Conservation (phyloP, 2,329 filamentous ascomycete genomes). For the Proliferodiscus dingleyae region DNA sequence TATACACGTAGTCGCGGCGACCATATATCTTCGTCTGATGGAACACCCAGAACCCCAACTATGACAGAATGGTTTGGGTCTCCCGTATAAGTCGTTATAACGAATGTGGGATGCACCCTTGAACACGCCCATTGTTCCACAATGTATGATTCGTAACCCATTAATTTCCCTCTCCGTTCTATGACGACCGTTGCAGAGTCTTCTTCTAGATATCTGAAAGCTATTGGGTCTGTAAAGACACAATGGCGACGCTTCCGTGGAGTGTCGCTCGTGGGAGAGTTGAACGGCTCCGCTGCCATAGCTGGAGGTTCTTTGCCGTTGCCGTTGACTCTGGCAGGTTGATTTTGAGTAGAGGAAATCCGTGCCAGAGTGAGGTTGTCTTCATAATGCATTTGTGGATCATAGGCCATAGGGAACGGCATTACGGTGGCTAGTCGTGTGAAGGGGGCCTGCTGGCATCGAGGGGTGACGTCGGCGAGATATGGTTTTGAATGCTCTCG, state of each 20-base stretch:
- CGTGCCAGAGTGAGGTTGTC: slow-evolving; percentile 27
- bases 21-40: slow-evolving; percentile 74
- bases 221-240: slow-evolving; percentile 62
- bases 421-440: background rate
- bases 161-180: slow-evolving; percentile 62
- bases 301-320: slow-evolving; percentile 15
- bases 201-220: slow-evolving; percentile 76
- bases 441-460: background rate
- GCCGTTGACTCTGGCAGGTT: slow-evolving; percentile 7
- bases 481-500: slow-evolving; percentile 2
- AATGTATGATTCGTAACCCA: slow-evolving; percentile 87
- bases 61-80: slow-evolving; percentile 73
- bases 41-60: slow-evolving; percentile 76
- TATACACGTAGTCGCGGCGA: slow-evolving; percentile 74
- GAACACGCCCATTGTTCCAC: slow-evolving; percentile 99
- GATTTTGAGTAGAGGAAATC: slow-evolving; percentile 22
- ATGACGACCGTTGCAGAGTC: slow-evolving; percentile 72
- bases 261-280: slow-evolving; percentile 18
- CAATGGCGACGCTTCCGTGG: slow-evolving; percentile 46
- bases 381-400: slow-evolving; percentile 29
- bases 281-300: slow-evolving; percentile 10
- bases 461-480: slow-evolving; percentile 15
- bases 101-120: slow-evolving; percentile 79
- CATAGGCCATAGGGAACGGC: slow-evolving; percentile 22
- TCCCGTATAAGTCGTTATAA: slow-evolving; percentile 90